Conservation (phyloP, 1,139 yeast species). For the Arxiozyma heterogenica region DNA sequence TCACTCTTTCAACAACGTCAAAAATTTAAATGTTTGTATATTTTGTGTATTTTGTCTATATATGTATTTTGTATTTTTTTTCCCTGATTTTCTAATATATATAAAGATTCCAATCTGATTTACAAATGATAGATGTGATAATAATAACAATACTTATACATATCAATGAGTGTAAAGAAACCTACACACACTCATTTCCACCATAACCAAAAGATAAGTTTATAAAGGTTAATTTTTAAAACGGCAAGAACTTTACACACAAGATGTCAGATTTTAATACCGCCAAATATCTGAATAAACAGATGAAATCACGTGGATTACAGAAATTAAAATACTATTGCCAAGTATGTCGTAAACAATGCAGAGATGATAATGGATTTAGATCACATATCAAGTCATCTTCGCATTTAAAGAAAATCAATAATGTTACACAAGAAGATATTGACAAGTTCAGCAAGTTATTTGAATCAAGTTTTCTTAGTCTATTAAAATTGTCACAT, state of each 20-base stretch:
- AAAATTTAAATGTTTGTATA: too few species aligned
- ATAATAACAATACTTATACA: background rate
- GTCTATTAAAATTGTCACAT: slow-evolving; percentile 53
- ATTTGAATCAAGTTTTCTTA: slow-evolving; percentile 60
- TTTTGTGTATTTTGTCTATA: background rate
- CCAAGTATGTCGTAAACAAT: slow-evolving; percentile 85
- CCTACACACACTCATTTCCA: too few species aligned
- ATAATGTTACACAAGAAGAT: slow-evolving; percentile 37
- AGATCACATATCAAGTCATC: slow-evolving; percentile 77
- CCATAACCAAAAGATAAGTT: too few species aligned
- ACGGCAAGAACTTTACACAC: background rate
- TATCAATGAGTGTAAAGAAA: background rate
- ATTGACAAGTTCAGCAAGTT: slow-evolving; percentile 51
- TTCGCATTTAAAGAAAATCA: slow-evolving; percentile 56
- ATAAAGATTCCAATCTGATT: background rate
- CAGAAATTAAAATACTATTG: slow-evolving; percentile 84
- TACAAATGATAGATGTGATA: too few species aligned
- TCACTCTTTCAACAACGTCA: background rate
- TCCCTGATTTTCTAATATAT: background rate
- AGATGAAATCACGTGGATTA: slow-evolving; percentile 73
- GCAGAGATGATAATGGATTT: slow-evolving; percentile 93
- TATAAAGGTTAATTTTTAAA: too few species aligned
- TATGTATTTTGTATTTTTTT: too few species aligned
- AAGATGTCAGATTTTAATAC: slow-evolving; percentile 38
- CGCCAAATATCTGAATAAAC: slow-evolving; percentile 73